Evolutionary conservation across 768 basidiomycete genomes (phyloP).

Genomic region (Leucocoprinus sp.): DNA sequence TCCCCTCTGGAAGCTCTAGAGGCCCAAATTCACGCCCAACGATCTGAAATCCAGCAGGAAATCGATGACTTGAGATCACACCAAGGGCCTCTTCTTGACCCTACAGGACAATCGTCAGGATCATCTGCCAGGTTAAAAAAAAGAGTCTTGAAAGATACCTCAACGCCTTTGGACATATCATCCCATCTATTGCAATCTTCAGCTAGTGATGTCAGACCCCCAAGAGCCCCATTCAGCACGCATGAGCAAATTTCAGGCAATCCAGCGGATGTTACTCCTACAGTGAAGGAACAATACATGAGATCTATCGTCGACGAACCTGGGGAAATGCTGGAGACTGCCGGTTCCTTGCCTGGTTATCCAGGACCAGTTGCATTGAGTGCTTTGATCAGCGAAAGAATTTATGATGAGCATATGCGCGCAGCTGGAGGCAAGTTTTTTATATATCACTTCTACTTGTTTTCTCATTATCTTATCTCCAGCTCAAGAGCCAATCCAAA

Average conservation of each 20-base stretch:
- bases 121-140: too few relatives aligned
- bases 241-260: conserved; percentile 4
- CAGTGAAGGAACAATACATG: not conserved
- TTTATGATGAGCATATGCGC: conserved; percentile 15
- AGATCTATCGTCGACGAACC: not conserved
- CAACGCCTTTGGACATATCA: not conserved
- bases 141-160: not conserved
- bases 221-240: conserved; percentile 1
- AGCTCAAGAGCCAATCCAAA: conserved; percentile 2
- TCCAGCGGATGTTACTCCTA: not conserved
- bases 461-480: not conserved
- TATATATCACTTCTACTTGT: not conserved
- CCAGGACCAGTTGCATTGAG: conserved; percentile 14
- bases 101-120: too few relatives aligned
- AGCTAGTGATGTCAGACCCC: not conserved
- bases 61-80: too few relatives aligned
- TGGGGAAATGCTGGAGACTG: conserved; percentile 9
- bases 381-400: conserved; percentile 15
- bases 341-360: conserved; percentile 17
- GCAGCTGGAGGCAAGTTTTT: conserved; percentile 11
- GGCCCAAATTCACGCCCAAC: too few relatives aligned
- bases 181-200: conserved; percentile 1
- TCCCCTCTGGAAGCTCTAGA: too few relatives aligned
- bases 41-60: too few relatives aligned
- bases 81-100: too few relatives aligned